Percentiles rank a stretch among this genome's conserved stretches.
Conservation (phyloP, 441 rosid genomes). For the Metrosideros polymorpha region DNA sequence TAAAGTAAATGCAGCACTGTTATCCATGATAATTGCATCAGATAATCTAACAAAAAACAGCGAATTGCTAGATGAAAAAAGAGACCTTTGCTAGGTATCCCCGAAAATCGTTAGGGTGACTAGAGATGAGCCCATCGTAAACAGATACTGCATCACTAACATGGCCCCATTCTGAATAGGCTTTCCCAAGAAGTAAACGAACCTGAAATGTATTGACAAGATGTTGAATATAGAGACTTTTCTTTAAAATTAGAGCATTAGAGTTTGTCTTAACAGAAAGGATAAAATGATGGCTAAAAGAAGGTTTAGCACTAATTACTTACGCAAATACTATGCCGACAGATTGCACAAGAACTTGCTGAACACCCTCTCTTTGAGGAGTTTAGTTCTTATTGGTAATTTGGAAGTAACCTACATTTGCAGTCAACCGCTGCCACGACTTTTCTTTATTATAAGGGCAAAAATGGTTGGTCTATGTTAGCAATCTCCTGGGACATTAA, state of each 20-base stretch:
- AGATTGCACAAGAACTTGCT: neutral
- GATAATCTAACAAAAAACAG: neutral
- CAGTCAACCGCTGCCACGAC: neutral
- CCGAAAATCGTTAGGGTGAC: constrained; percentile 76
- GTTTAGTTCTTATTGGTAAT: neutral
- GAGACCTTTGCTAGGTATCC: constrained; percentile 90
- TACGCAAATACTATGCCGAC: neutral
- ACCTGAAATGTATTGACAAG: constrained; percentile 31
- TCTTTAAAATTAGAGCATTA: neutral
- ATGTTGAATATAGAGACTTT: neutral
- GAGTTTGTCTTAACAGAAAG: neutral
- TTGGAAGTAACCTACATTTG: neutral
- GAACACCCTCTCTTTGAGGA: neutral
- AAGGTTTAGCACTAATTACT: neutral
- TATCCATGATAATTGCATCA: neutral
- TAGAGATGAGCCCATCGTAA: constrained; percentile 68
- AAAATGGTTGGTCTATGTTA: neutral
- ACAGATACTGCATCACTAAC: constrained; percentile 82
- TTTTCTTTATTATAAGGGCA: neutral
- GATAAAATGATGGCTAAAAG: neutral
- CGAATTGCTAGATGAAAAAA: neutral
- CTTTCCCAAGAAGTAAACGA: constrained; percentile 88
- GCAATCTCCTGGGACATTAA: neutral
- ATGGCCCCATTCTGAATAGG: constrained; percentile 88
- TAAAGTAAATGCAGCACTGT: neutral